These are phyloP conservation scores for Plantago coronopus DNA, from an alignment of 305 asterid genomes.

Conservation along the genomic window DNA sequence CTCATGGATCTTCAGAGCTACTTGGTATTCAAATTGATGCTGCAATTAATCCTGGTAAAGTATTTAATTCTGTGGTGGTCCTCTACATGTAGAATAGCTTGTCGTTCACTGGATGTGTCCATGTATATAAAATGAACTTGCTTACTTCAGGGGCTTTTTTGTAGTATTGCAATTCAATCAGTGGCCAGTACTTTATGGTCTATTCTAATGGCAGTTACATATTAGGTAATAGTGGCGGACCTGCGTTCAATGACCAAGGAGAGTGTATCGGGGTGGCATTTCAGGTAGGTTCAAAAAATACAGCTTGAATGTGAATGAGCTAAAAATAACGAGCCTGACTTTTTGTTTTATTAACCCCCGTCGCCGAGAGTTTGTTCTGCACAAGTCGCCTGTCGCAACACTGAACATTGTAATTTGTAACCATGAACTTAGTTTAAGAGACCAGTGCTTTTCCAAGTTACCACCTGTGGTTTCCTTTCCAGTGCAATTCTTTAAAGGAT, in stretches of 20 bases:
- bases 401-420: neutral
- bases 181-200: constrained; percentile 15
- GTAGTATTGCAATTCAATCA: neutral
- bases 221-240: constrained; percentile 98
- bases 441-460: constrained; percentile 18
- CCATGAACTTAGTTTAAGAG: constrained; percentile 17
- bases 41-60: constrained; percentile 93
- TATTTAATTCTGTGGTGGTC: constrained; percentile 17
- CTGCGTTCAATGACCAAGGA: constrained; percentile 94
- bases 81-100: constrained; percentile 17
- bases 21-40: constrained; percentile 99
- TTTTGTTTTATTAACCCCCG: constrained; percentile 13
- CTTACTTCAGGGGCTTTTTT: constrained; percentile 1
- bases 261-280: constrained; percentile 99
- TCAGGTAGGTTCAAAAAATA: constrained; percentile 52
- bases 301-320: constrained; percentile 15
- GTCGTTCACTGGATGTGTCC: constrained; percentile 18
- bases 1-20: constrained; percentile 95
- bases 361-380: neutral
- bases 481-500: constrained; percentile 36
- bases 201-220: constrained; percentile 28
- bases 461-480: neutral
- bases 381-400: constrained; percentile 12
- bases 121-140: constrained; percentile 2
- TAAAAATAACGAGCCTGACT: neutral